Conservation (phyloP, 192 early-diverging fungal genomes). For the Rhizophagus clarus region DNA sequence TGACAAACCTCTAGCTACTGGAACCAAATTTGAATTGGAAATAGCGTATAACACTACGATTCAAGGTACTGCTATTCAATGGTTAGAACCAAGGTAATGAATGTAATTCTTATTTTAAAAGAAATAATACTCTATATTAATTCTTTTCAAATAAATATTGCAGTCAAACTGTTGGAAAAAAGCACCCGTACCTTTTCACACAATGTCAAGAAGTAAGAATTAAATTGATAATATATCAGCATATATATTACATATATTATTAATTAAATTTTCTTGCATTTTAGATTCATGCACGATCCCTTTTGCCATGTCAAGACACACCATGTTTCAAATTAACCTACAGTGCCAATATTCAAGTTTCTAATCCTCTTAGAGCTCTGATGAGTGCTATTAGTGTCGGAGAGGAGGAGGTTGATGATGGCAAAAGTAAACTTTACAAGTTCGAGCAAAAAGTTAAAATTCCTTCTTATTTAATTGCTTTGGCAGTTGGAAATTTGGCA, state of each 20-base stretch:
- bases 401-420: conserved; percentile 54
- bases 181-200: conserved; percentile 94
- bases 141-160: background rate
- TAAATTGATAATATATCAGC: background rate
- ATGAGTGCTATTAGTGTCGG: conserved; percentile 87
- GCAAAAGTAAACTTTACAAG: conserved; percentile 58
- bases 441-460: conserved; percentile 90
- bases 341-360: conserved; percentile 70
- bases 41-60: conserved; percentile 80
- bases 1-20: conserved; percentile 42
- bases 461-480: conserved; percentile 93
- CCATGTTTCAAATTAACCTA: conserved; percentile 89
- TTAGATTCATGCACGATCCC: conserved; percentile 86
- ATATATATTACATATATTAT: background rate
- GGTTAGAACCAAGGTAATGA: conserved; percentile 73
- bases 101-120: background rate
- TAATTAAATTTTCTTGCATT: background rate
- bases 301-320: conserved; percentile 90
- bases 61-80: conserved; percentile 89
- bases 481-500: conserved; percentile 89
- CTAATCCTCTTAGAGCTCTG: conserved; percentile 81
- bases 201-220: conserved; percentile 81
- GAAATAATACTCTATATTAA: background rate
- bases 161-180: conserved; percentile 92
- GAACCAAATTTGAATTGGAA: conserved; percentile 56